Evolutionary conservation across 2,329 filamentous ascomycete species (phyloP).

Genomic region (Aspergillus sclerotialis): DNA sequence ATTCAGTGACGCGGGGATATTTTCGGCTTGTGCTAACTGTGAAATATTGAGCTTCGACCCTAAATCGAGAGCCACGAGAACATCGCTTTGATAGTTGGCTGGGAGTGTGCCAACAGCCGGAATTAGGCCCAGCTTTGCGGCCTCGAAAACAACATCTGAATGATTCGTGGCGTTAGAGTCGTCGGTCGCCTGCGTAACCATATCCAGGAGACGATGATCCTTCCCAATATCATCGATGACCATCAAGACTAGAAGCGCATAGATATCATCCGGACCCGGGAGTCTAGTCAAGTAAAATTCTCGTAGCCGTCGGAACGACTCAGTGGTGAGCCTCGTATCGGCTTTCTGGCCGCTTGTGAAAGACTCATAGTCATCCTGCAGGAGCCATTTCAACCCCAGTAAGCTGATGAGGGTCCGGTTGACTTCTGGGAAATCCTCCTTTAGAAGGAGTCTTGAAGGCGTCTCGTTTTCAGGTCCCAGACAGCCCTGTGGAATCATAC

Average conservation of each 20-base stretch:
- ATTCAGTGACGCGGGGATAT: constrained; percentile 22
- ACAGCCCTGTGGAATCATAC: neutral
- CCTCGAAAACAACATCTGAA: constrained; percentile 24
- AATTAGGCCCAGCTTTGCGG: constrained; percentile 20
- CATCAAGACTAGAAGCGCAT: constrained; percentile 26
- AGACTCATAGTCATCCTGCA: constrained; percentile 25
- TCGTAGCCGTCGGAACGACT: constrained; percentile 25
- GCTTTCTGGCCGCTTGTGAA: constrained; percentile 23
- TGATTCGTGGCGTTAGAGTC: constrained; percentile 15
- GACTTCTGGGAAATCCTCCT: constrained; percentile 27
- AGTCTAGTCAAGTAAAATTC: constrained; percentile 15
- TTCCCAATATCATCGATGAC: constrained; percentile 35
- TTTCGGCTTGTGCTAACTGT: constrained; percentile 35
- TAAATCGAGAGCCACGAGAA: constrained; percentile 28
- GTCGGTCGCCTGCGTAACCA: constrained; percentile 8
- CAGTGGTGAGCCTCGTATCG: constrained; percentile 13
- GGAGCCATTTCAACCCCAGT: constrained; percentile 31
- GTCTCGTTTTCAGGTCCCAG: neutral
- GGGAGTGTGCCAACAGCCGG: constrained; percentile 20
- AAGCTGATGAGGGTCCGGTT: constrained; percentile 35
- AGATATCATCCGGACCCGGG: constrained; percentile 13
- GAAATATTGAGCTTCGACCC: constrained; percentile 32
- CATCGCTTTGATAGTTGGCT: constrained; percentile 10
- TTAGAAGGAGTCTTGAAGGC: constrained; percentile 5
- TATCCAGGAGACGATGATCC: constrained; percentile 22